Evolutionary conservation across 75 land plant genomes (phyloP), one percentile per base, ranked within the genome.

Genomic region (Larix kaempferi): DNA sequence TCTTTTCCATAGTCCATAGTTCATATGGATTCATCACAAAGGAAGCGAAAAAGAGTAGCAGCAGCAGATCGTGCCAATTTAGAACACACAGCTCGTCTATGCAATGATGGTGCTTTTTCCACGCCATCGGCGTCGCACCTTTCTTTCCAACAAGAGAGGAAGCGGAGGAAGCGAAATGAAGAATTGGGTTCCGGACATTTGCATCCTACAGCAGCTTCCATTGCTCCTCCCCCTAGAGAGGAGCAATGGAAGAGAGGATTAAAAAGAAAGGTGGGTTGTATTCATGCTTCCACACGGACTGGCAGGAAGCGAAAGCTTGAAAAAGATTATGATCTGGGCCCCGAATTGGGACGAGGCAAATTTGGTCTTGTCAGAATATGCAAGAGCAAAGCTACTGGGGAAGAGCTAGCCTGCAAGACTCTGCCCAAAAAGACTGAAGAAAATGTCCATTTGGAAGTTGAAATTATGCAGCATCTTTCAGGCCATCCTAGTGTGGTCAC

Each of bases 401-500:
- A 63, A 16, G 83, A 84, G 56, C 88, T 86, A 76, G 98, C 98
- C 5, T 95, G 96, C 85, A 95, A 95, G 76, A 84, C 90, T 13
- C 71, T 95, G 77, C 21, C 73, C 41, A 95, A 94, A 79, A 75
- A 78, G 21, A 91, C 92, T 15, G 89, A 84, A 73, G 88, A 90
- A 65, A 85, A 87, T 23, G 98, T 89, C 7, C 93, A 88, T 39
- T 61, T 84, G 74, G 98, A 95, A 80, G 91, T 95, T 59, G 94
- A 95, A 81, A 94, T 95, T 66, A 95, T 95, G 98, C 96, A 93
- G 80, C 97, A 93, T 72, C 83, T 95, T 6, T 88, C 93, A 27
- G 98, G 98, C 12, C 94, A 95, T 80, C 86, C 86, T 2, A 93
- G 90, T 60, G 80, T 95, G 77, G 98, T 95, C 25, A 88, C 88